phyloP scores from a whole-genome alignment of 345 rosid genomes.

The Brassica carinata region DNA sequence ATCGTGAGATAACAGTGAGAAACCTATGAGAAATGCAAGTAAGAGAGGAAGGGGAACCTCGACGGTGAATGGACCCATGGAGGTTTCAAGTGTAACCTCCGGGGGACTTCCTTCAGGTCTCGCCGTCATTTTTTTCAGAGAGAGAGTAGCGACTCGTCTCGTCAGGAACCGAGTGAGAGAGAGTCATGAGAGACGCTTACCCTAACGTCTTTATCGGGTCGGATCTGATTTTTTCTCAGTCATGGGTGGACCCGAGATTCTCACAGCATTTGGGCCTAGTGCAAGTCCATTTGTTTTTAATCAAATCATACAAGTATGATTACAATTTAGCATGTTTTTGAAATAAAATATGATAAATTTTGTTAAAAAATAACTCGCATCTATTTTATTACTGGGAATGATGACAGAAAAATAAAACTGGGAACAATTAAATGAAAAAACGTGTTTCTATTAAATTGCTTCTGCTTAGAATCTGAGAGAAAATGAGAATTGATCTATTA shows the following conservation, averaged over 20 bases:
- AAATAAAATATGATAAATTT: too few relatives aligned
- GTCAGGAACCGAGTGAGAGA: not conserved
- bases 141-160: not conserved
- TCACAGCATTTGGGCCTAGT: not conserved
- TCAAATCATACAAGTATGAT: too few relatives aligned
- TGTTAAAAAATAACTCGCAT: too few relatives aligned
- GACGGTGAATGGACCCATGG: slow-evolving; percentile 88
- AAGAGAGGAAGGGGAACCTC: slow-evolving; percentile 56
- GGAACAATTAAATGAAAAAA: not conserved
- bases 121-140: slow-evolving; percentile 52
- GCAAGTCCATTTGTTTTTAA: not conserved
- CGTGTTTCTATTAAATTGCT: not conserved
- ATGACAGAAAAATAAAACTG: too few relatives aligned
- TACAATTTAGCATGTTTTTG: too few relatives aligned
- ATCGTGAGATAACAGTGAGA: not conserved
- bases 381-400: too few relatives aligned
- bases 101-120: slow-evolving; percentile 79
- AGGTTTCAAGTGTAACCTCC: slow-evolving; percentile 93
- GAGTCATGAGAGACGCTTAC: not conserved
- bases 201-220: slow-evolving; percentile 27
- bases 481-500: not conserved
- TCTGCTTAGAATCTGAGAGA: not conserved
- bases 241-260: slow-evolving; percentile 23
- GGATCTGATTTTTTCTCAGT: slow-evolving; percentile 28
- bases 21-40: not conserved